phyloP scores from a whole-genome alignment of 805 yeast species.

The Yamadazyma scolyti region DNA sequence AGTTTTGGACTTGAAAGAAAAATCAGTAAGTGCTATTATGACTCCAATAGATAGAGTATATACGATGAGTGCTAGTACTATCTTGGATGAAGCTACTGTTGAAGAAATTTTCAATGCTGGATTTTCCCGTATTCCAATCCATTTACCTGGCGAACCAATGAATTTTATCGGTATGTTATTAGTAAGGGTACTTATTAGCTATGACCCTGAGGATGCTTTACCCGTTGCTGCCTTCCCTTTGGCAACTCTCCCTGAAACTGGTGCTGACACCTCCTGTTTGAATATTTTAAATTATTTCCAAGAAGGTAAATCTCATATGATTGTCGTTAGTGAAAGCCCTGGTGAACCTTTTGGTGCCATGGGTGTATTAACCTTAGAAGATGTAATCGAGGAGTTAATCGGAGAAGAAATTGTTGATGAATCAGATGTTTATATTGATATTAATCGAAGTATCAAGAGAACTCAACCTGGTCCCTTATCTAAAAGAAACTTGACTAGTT shows the following conservation, averaged over 20 bases:
- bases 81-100: constrained; percentile 79
- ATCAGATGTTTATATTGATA: constrained; percentile 88
- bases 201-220: constrained; percentile 93
- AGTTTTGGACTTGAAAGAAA: constrained; percentile 90
- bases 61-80: constrained; percentile 79
- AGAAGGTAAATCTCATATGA: constrained; percentile 98
- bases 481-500: constrained; percentile 64
- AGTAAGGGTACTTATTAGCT: constrained; percentile 87
- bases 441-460: constrained; percentile 81
- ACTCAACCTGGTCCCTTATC: constrained; percentile 72
- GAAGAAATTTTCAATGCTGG: constrained; percentile 92
- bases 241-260: constrained; percentile 94
- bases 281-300: constrained; percentile 94
- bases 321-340: constrained; percentile 81
- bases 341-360: constrained; percentile 81
- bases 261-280: constrained; percentile 85
- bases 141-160: constrained; percentile 80
- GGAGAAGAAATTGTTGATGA: constrained; percentile 98
- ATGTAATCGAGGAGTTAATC: constrained; percentile 95
- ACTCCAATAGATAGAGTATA: constrained; percentile 90
- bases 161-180: constrained; percentile 94
- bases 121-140: constrained; percentile 91
- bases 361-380: constrained; percentile 92
- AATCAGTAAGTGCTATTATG: constrained; percentile 83
- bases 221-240: constrained; percentile 92